Evolutionary conservation across 495 filamentous ascomycete species (phyloP), one percentile per base, ranked within the genome.

Genomic region (Lophiostoma macrostomum): DNA sequence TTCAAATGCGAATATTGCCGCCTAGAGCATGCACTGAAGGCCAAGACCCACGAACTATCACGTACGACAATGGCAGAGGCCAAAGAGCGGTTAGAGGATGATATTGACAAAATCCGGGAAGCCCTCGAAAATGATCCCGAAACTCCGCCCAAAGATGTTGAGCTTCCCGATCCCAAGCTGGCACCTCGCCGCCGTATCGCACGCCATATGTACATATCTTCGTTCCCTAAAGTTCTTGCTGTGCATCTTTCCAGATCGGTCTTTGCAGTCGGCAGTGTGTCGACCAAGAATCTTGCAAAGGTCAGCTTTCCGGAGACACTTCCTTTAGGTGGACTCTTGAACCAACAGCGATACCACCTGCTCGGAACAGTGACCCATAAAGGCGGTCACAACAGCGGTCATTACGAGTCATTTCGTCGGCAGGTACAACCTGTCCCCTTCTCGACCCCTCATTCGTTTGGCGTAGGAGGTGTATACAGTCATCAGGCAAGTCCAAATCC

Each of bases 351-450:
- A 58, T 99, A 95, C 74, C 88, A 84, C 60, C 77, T 99, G 3
- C 80, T 94, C 1, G 87, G 85, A 10, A 82, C 95, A 34, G 86
- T 99, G 40, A 93, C 87, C 23, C 93, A 99, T 65, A 96, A 95
- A 64, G 93, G 93, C 16, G 94, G 86, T 53, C 93, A 99, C 70
- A 83, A 95, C 60, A 95, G 88, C 52, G 93, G 93, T 1, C 93
- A 99, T 67, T 99, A 99, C 69, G 93, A 99, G 67, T 88, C 90
- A 1, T 97, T 97, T 70, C 80, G 93, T 24, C 80, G 93, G n/a
- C 95, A 96, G 67, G 30, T 83, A 77, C 43, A 68, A 69, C 38
- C 74, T 80, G 28, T 61, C 1, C 89, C 90, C 0, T 96, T 81
- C 60, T 88, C 89, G 0, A 96, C 89, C 0, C 87, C 88, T 0